Evolutionary conservation across 2,329 filamentous ascomycete genomes (phyloP).

Genomic region (Colletotrichum coccodes): DNA sequence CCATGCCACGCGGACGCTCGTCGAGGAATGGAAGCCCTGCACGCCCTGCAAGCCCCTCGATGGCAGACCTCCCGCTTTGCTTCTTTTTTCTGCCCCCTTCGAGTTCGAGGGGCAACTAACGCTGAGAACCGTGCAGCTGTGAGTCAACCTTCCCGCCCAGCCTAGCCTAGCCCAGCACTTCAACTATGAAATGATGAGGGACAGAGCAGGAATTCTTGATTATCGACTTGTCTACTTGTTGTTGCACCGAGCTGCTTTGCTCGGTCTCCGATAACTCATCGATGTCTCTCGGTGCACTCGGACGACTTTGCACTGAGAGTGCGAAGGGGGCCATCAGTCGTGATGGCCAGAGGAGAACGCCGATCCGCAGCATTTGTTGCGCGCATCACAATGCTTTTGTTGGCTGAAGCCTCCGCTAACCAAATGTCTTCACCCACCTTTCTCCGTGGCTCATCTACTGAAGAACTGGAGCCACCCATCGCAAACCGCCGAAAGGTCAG

Average conservation of each 20-base stretch:
- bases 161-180: conserved; percentile 10
- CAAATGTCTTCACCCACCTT: not conserved
- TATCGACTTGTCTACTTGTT: not conserved
- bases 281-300: not conserved
- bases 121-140: not conserved
- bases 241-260: not conserved
- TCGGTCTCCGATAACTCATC: conserved; percentile 7
- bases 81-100: not conserved
- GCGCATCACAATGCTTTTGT: conserved; percentile 27
- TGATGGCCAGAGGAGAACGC: conserved; percentile 3
- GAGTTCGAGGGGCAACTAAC: conserved; percentile 8
- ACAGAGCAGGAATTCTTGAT: conserved; percentile 16
- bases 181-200: conserved; percentile 4
- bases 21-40: conserved; percentile 14
- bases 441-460: conserved; percentile 1
- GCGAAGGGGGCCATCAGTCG: not conserved
- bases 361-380: conserved; percentile 14
- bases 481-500: conserved; percentile 16
- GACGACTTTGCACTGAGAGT: not conserved
- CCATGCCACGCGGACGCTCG: conserved; percentile 30
- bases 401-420: conserved; percentile 9
- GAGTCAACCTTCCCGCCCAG: not conserved
- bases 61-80: not conserved
- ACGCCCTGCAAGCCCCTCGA: conserved; percentile 15
- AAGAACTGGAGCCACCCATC: conserved; percentile 22